Conservation (phyloP, 345 rosid genomes). For the Excoecaria cochinchinensis region DNA sequence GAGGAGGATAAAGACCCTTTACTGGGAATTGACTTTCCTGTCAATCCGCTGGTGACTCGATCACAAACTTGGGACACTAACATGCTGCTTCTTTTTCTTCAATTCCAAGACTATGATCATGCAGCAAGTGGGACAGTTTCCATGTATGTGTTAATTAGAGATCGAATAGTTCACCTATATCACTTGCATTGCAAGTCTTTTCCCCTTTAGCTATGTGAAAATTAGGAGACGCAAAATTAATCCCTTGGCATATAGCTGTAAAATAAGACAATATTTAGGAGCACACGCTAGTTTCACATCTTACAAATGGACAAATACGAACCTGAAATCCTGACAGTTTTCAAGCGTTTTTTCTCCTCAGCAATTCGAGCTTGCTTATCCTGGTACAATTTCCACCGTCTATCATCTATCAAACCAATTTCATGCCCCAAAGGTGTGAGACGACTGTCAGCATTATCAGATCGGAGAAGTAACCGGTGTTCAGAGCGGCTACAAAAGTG, state of each 20-base stretch:
- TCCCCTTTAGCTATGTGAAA: background rate
- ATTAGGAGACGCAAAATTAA: background rate
- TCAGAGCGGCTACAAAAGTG: slow-evolving; percentile 75
- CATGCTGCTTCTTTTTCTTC: background rate
- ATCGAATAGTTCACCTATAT: background rate
- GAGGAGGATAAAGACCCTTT: too few species aligned
- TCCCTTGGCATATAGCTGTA: background rate
- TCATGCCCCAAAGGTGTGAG: slow-evolving; percentile 92
- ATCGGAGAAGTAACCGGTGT: slow-evolving; percentile 86
- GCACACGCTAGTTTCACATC: background rate
- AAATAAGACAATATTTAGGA: background rate
- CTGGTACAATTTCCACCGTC: slow-evolving; percentile 85
- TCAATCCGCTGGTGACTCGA: too few species aligned
- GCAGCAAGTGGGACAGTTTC: background rate
- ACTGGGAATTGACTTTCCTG: too few species aligned
- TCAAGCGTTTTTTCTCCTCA: slow-evolving; percentile 78
- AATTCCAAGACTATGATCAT: too few species aligned
- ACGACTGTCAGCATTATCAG: slow-evolving; percentile 96
- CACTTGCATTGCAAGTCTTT: background rate
- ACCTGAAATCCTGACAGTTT: slow-evolving; percentile 86
- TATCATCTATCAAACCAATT: slow-evolving; percentile 86
- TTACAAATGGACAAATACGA: slow-evolving; percentile 14
- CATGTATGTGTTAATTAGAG: background rate
- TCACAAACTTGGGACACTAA: too few species aligned
- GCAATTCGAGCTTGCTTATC: slow-evolving; percentile 79